Percentiles rank a stretch among this genome's conserved stretches.
phyloP scores from a whole-genome alignment of 2,329 filamentous ascomycete species.

The Chrysoporthe puriensis region DNA sequence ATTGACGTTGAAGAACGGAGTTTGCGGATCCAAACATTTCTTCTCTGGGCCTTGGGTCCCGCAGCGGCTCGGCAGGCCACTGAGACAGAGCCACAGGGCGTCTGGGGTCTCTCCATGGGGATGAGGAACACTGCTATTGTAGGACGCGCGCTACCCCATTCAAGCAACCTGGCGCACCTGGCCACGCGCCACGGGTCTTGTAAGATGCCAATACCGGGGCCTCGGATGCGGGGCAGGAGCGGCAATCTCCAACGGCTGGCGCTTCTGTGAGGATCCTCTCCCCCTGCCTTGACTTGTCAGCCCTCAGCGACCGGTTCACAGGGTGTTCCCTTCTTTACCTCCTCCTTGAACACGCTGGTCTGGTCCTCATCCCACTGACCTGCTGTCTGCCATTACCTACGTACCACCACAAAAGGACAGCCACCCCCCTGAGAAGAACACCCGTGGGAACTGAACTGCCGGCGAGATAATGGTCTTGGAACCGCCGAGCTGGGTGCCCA shows the following conservation, averaged over 20 bases:
- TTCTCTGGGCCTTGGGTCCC: background rate
- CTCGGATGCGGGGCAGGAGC: background rate
- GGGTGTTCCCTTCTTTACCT: background rate
- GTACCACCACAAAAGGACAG: too few relatives aligned
- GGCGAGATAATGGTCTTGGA: conserved; percentile 56
- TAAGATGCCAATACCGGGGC: background rate
- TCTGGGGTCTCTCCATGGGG: conserved; percentile 1
- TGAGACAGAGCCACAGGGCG: background rate
- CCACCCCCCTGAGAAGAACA: too few relatives aligned
- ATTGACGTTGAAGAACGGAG: conserved; percentile 1
- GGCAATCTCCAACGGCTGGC: background rate
- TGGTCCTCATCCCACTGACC: background rate
- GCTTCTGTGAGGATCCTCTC: background rate
- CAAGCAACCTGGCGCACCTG: background rate
- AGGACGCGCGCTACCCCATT: background rate
- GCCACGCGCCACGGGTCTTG: too few relatives aligned
- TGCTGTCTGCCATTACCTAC: background rate
- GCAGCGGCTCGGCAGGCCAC: background rate
- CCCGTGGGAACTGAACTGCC: background rate
- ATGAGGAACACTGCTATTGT: background rate
- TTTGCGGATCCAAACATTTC: background rate
- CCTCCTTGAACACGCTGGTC: background rate
- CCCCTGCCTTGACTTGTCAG: background rate
- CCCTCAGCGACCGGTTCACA: background rate
- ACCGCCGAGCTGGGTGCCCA: conserved; percentile 64